A percentile compares a stretch with the other conserved stretches of the same genome.
Evolutionary conservation across 2,329 filamentous ascomycete genomes (phyloP).

Genomic region (Alternaria ethzedia): DNA sequence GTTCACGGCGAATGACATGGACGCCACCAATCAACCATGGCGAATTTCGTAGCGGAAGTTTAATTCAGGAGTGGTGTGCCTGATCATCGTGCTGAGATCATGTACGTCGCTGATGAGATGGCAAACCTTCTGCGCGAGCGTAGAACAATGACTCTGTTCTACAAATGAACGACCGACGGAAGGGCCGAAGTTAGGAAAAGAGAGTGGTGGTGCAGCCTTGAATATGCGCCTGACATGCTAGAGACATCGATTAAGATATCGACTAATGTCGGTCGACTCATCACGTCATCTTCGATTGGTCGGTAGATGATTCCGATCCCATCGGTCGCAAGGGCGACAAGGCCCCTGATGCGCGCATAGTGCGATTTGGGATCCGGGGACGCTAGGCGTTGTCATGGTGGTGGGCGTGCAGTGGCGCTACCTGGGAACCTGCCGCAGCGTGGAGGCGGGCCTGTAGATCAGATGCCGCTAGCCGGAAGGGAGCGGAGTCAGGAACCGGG

Average conservation of each 20-base stretch:
- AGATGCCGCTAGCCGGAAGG: neutral
- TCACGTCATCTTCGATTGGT: neutral
- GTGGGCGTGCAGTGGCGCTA: neutral
- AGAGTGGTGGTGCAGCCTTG: neutral
- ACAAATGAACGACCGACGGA: neutral
- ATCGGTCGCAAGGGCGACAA: neutral
- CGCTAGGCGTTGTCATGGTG: neutral
- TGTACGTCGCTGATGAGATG: neutral
- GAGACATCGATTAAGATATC: neutral
- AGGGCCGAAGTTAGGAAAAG: neutral
- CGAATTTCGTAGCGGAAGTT: neutral
- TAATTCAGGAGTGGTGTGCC: neutral
- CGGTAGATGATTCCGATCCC: neutral
- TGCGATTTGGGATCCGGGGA: neutral
- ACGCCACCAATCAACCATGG: neutral
- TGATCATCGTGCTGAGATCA: neutral
- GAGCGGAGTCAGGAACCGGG: neutral
- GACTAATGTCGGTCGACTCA: neutral
- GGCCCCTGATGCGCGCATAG: neutral
- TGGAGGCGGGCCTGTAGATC: neutral
- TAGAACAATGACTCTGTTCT: neutral
- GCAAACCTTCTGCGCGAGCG: slow-evolving; percentile 1
- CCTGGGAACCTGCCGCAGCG: neutral
- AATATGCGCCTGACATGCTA: neutral
- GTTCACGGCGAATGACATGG: neutral